phyloP scores from a whole-genome alignment of 2,329 filamentous ascomycete species.

The Fusarium floridanum region DNA sequence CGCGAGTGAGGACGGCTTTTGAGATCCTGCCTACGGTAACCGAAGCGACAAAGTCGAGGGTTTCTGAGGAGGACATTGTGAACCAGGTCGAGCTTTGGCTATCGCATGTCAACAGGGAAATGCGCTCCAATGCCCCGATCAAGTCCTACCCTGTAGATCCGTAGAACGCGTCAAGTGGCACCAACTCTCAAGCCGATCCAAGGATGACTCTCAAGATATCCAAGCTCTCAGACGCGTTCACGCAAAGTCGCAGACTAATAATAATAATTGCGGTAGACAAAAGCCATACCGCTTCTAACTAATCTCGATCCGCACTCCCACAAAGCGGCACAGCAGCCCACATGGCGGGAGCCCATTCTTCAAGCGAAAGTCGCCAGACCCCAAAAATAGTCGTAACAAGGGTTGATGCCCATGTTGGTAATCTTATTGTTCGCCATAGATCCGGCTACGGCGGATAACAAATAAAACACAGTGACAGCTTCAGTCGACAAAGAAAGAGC shows the following conservation, averaged over 20 bases:
- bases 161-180: not conserved
- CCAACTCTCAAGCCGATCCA: not conserved
- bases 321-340: not conserved
- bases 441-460: not conserved
- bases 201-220: not conserved
- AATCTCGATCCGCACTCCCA: not conserved
- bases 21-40: not conserved
- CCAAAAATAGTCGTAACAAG: not conserved
- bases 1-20: not conserved
- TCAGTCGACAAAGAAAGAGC: not conserved
- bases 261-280: not conserved
- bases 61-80: not conserved
- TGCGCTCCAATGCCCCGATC: not conserved
- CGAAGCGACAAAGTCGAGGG: slow-evolving; percentile 5
- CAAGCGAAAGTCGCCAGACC: not conserved
- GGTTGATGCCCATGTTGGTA: not conserved
- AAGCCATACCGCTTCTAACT: not conserved
- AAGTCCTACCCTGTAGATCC: not conserved
- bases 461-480: not conserved
- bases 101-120: not conserved
- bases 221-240: not conserved
- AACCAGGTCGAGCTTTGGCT: not conserved
- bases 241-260: not conserved
- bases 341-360: not conserved
- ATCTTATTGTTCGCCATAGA: not conserved